A percentile compares a stretch with the other conserved stretches of the same genome.
phyloP scores from a whole-genome alignment of 1,284 basidiomycete species.

The Austropuccinia psidii region DNA sequence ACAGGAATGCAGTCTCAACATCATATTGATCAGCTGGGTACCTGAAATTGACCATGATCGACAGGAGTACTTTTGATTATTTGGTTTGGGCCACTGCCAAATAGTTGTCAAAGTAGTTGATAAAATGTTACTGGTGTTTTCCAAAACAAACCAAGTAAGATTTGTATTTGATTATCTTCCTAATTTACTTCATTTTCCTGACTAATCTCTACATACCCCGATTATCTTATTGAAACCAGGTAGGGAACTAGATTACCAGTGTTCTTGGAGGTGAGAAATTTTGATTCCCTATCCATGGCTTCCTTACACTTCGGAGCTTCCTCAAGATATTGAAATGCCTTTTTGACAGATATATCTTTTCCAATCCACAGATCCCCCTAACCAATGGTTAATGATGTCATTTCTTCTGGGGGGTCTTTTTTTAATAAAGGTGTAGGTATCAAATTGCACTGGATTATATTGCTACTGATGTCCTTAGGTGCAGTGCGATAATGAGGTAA shows the following conservation, averaged over 20 bases:
- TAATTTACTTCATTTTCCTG: neutral
- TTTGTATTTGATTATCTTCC: neutral
- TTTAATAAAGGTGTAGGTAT: no score
- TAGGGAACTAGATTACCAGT: neutral
- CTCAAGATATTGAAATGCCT: no score
- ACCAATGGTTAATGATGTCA: no score
- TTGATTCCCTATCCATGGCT: neutral
- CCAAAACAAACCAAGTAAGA: constrained; percentile 12
- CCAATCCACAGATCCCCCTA: no score
- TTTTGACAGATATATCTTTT: no score
- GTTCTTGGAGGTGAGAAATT: neutral
- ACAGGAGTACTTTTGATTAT: neutral
- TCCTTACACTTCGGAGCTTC: no score
- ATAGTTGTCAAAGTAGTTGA: neutral
- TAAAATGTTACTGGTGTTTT: neutral
- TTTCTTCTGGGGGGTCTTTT: no score
- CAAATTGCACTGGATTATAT: no score
- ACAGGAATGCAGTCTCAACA: constrained; percentile 4
- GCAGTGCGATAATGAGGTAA: no score
- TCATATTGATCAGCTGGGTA: neutral
- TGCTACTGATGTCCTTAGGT: no score
- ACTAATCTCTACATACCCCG: neutral
- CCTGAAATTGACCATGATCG: neutral
- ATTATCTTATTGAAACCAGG: neutral
- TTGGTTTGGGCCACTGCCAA: neutral